These are phyloP conservation scores for Leccinum broughii DNA, from an alignment of 768 basidiomycete genomes.

Conservation along the genomic window DNA sequence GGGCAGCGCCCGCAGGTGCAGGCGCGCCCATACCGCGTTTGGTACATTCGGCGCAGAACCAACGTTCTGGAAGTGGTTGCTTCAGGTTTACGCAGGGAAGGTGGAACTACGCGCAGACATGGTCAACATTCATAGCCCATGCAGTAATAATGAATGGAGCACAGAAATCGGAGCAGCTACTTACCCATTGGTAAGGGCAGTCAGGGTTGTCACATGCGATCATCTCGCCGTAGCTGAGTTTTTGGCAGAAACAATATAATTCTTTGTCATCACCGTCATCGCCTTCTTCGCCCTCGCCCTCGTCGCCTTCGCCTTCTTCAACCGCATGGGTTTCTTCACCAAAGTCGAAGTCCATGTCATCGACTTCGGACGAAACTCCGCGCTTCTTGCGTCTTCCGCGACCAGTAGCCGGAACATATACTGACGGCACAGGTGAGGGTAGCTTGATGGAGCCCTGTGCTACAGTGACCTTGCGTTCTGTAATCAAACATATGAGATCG, in stretches of 20 bases:
- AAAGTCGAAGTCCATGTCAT: constrained; percentile 37
- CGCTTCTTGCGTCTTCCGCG: constrained; percentile 39
- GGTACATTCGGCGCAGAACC: constrained; percentile 61
- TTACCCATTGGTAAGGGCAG: constrained; percentile 63
- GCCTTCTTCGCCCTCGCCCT: constrained; percentile 43
- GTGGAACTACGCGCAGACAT: constrained; percentile 49
- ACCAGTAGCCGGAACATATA: constrained; percentile 27
- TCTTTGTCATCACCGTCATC: constrained; percentile 59
- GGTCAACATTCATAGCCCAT: constrained; percentile 13
- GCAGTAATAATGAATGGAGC: constrained; percentile 1
- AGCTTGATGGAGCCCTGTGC: constrained; percentile 35
- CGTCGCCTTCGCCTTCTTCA: constrained; percentile 36
- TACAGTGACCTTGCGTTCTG: constrained; percentile 33
- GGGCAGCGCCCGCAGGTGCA: constrained; percentile 26
- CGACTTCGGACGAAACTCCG: constrained; percentile 36
- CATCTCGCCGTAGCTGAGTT: constrained; percentile 67
- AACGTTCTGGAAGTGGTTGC: constrained; percentile 54
- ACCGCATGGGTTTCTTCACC: constrained; percentile 30
- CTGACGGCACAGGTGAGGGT: constrained; percentile 36
- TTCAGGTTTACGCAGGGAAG: constrained; percentile 59
- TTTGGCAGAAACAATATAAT: constrained; percentile 63
- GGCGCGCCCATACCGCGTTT: constrained; percentile 37
- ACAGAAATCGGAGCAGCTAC: constrained; percentile 23
- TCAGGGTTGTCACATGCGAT: constrained; percentile 60
- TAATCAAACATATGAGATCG: constrained; percentile 4